Percentiles rank a stretch among this genome's conserved stretches.
These are phyloP conservation scores for Cajanus cajan DNA, from an alignment of 306 rosid genomes.

Conservation along the genomic window DNA sequence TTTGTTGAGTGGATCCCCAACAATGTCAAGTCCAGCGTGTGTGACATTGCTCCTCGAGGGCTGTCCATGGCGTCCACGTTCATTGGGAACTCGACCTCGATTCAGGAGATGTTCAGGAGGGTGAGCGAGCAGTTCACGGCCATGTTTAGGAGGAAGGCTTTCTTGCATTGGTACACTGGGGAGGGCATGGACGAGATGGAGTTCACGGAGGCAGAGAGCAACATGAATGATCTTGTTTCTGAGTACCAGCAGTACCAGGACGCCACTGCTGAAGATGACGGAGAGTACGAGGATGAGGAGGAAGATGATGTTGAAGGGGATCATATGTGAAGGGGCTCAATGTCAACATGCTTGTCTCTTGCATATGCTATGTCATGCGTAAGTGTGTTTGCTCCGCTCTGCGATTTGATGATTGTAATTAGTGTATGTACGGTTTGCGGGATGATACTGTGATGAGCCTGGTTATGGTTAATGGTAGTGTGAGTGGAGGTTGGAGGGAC, in stretches of 20 bases:
- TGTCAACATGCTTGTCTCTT: neutral
- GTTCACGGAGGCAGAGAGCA: constrained; percentile 67
- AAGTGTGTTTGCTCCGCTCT: constrained; percentile 34
- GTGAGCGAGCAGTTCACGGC: constrained; percentile 64
- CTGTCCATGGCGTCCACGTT: constrained; percentile 66
- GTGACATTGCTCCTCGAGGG: constrained; percentile 65
- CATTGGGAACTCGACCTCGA: constrained; percentile 58
- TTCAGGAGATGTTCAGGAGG: constrained; percentile 65
- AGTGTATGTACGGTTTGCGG: constrained; percentile 26
- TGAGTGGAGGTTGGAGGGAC: constrained; percentile 29
- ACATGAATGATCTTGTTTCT: constrained; percentile 60
- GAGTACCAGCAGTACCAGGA: constrained; percentile 71
- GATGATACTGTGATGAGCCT: constrained; percentile 26
- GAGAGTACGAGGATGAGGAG: constrained; percentile 51
- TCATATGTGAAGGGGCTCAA: neutral
- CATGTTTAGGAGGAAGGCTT: constrained; percentile 67
- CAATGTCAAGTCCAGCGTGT: constrained; percentile 59
- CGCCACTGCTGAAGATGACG: constrained; percentile 62
- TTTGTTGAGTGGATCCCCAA: constrained; percentile 68
- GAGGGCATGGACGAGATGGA: constrained; percentile 73
- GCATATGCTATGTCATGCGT: constrained; percentile 32
- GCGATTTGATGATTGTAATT: constrained; percentile 38
- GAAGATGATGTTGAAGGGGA: constrained; percentile 39
- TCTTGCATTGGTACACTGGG: constrained; percentile 68
- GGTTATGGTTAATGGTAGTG: constrained; percentile 19